Evolutionary conservation across 2,329 filamentous ascomycete species (phyloP).

Genomic region (Dothidotthia symphoricarpi): DNA sequence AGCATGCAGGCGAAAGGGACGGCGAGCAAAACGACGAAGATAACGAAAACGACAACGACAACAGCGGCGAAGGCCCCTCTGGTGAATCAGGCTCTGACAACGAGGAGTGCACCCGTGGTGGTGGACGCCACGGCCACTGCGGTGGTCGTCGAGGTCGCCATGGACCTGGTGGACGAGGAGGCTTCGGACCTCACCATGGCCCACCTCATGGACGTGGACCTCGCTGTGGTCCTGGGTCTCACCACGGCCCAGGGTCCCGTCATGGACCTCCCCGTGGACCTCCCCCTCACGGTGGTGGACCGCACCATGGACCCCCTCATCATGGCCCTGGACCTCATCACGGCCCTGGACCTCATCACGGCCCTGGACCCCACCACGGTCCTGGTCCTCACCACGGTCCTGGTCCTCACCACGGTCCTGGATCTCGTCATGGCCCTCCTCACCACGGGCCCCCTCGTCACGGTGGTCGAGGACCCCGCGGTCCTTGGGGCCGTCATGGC

Average conservation of each 20-base stretch:
- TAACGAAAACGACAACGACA: conserved; percentile 16
- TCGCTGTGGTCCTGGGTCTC: conserved; percentile 9
- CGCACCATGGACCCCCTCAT: conserved; percentile 5
- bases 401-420: conserved; percentile 21
- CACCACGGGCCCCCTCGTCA: conserved; percentile 3
- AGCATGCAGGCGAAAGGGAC: conserved; percentile 10
- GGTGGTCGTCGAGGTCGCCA: conserved; percentile 22
- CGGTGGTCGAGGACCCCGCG: conserved; percentile 25
- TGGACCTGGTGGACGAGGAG: conserved; percentile 22
- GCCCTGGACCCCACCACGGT: conserved; percentile 9
- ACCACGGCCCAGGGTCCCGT: conserved; percentile 7
- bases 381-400: conserved; percentile 21
- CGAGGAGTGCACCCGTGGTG: conserved; percentile 17
- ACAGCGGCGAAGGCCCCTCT: conserved; percentile 34
- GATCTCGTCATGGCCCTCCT: background rate
- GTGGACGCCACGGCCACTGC: conserved; percentile 21
- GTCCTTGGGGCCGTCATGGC: conserved; percentile 22
- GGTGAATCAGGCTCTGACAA: conserved; percentile 27
- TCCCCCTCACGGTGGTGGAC: conserved; percentile 8
- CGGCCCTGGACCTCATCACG: conserved; percentile 7
- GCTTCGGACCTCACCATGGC: conserved; percentile 19
- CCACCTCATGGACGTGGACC: conserved; percentile 12
- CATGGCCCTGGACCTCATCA: conserved; percentile 3
- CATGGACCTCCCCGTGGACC: conserved; percentile 8
- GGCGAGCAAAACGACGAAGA: conserved; percentile 15